A percentile compares a stretch with the other conserved stretches of the same genome.
Evolutionary conservation across 2,329 filamentous ascomycete genomes (phyloP).

Genomic region (Sclerotiophoma versabilis): DNA sequence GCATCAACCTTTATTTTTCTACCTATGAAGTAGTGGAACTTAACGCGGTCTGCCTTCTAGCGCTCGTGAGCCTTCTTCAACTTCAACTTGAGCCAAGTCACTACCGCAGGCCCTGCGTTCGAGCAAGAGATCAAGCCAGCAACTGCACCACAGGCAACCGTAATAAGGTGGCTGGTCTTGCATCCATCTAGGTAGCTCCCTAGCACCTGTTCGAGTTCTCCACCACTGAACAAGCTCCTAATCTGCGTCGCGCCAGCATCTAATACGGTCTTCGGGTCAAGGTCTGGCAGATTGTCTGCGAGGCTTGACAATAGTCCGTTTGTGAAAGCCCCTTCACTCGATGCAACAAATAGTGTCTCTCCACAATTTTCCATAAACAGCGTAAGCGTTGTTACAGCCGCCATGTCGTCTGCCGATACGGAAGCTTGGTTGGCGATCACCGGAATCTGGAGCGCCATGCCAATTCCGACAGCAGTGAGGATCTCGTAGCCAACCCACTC

Average conservation of each 20-base stretch:
- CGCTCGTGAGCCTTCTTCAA: slow-evolving; percentile 25
- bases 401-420: slow-evolving; percentile 48
- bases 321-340: slow-evolving; percentile 53
- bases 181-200: slow-evolving; percentile 37
- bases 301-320: slow-evolving; percentile 49
- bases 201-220: slow-evolving; percentile 30
- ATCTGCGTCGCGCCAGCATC: slow-evolving; percentile 56
- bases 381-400: slow-evolving; percentile 50
- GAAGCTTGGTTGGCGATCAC: slow-evolving; percentile 52
- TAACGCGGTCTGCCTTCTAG: not conserved
- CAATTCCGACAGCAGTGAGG: slow-evolving; percentile 54
- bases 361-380: slow-evolving; percentile 54
- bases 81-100: slow-evolving; percentile 23
- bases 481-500: slow-evolving; percentile 60
- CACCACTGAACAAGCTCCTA: slow-evolving; percentile 40
- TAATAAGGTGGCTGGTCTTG: slow-evolving; percentile 32
- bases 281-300: slow-evolving; percentile 41
- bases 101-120: slow-evolving; percentile 26
- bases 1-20: not conserved
- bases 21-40: not conserved
- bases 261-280: slow-evolving; percentile 47
- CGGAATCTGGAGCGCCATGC: slow-evolving; percentile 52
- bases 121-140: slow-evolving; percentile 28
- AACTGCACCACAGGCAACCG: slow-evolving; percentile 29
- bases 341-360: slow-evolving; percentile 53